phyloP scores from a whole-genome alignment of 495 filamentous ascomycete species.

The Tetracladium setigerum region DNA sequence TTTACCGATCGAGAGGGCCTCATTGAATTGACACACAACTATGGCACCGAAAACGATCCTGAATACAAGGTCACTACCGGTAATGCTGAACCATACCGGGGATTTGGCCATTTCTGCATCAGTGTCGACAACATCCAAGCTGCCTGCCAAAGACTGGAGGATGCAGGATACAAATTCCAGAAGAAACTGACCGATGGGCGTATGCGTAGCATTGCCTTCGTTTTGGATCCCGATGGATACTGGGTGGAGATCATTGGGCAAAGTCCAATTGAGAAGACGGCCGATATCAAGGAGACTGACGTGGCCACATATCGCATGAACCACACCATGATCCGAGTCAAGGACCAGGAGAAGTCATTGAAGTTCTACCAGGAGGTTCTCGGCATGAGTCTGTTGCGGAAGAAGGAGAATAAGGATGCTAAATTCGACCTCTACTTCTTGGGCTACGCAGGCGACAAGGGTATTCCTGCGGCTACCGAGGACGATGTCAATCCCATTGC shows the following conservation, averaged over 20 bases:
- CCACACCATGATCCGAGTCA: conserved; percentile 93
- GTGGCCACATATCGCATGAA: conserved; percentile 36
- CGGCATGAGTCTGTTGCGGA: conserved; percentile 77
- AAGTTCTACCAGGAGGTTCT: conserved; percentile 87
- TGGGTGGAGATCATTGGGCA: conserved; percentile 44
- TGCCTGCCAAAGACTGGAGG: conserved; percentile 80
- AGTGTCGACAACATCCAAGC: conserved; percentile 85
- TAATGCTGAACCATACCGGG: conserved; percentile 76
- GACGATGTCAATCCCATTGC: conserved; percentile 55
- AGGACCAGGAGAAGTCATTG: conserved; percentile 74
- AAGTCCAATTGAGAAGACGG: conserved; percentile 23
- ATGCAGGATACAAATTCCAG: conserved; percentile 86
- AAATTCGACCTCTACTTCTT: conserved; percentile 92
- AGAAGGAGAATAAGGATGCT: conserved; percentile 57
- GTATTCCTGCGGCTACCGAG: conserved; percentile 36
- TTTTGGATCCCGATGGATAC: conserved; percentile 86
- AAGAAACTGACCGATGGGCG: conserved; percentile 85
- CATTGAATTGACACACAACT: conserved; percentile 94
- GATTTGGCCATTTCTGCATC: conserved; percentile 88
- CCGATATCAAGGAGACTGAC: conserved; percentile 19
- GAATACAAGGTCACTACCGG: conserved; percentile 80
- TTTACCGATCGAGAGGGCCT: conserved; percentile 82
- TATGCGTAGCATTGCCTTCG: conserved; percentile 88
- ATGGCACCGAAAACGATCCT: conserved; percentile 84
- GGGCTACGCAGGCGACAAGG: conserved; percentile 57